Conservation (phyloP, 1,284 basidiomycete species). For the Porogramme epimiltina region DNA sequence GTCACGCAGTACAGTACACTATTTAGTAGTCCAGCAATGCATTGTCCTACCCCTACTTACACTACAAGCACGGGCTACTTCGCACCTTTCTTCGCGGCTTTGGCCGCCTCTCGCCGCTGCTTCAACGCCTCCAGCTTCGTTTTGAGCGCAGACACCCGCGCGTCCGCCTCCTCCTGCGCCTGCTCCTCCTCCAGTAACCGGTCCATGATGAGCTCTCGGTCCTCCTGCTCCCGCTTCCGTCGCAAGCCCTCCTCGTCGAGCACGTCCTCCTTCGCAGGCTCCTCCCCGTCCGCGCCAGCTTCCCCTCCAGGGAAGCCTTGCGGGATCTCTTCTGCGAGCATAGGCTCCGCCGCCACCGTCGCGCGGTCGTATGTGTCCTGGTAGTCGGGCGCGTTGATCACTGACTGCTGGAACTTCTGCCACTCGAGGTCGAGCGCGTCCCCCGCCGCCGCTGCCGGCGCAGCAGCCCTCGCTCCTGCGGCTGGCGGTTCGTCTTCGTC, state of each 20-base stretch:
- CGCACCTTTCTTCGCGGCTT: slow-evolving; percentile 27
- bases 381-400: slow-evolving; percentile 43
- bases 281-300: slow-evolving; percentile 24
- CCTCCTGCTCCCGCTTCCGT: slow-evolving; percentile 61
- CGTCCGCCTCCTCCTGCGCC: slow-evolving; percentile 83
- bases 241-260: slow-evolving; percentile 47
- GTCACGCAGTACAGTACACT: not conserved
- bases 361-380: slow-evolving; percentile 64
- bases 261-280: slow-evolving; percentile 37
- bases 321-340: slow-evolving; percentile 46
- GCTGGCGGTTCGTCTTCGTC: slow-evolving; percentile 19
- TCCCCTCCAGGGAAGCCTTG: slow-evolving; percentile 56
- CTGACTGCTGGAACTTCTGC: slow-evolving; percentile 65
- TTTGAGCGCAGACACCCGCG: slow-evolving; percentile 67
- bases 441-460: slow-evolving; percentile 21
- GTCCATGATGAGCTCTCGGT: slow-evolving; percentile 82
- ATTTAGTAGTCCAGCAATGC: not conserved
- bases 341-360: slow-evolving; percentile 70
- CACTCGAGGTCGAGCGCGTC: slow-evolving; percentile 63
- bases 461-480: too few species aligned
- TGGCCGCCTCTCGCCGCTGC: slow-evolving; percentile 50
- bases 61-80: slow-evolving; percentile 4
- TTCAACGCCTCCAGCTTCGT: slow-evolving; percentile 62
- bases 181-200: slow-evolving; percentile 77
- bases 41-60: slow-evolving; percentile 1